Base-by-base conservation (phyloP, 2,329 filamentous ascomycete species). In the Furcasterigmium furcatum region DNA sequence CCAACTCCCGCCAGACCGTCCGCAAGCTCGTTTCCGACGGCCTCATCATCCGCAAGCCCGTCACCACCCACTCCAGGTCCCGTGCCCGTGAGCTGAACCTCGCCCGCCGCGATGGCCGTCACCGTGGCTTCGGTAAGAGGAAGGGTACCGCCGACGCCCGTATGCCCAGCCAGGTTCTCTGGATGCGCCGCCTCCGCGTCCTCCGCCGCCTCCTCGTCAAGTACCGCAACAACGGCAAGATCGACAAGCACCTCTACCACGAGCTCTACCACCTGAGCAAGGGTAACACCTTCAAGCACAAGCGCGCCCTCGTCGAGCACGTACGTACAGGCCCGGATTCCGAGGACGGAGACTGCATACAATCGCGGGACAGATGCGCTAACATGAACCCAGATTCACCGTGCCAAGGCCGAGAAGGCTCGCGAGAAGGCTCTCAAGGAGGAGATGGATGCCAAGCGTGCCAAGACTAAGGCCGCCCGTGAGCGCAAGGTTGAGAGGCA, bases 261-360 rank as follows among this genome's bases (percentile, higher is more conserved):
- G 91, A 97, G 82, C 90, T 99, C 62, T 99, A 99, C 85, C 94
- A 96, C 78, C 82, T 95, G 73, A 94, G 88, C 87, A 99, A 99
- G 91, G 95, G 94, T 95, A 99, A 99, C 87, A 92, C 94, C 74
- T 99, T 99, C 88, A 99, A 99, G 91, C 94, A 99, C 90, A 99
- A 97, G 91, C 88, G 94, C 79, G 94, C 91, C 70, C 87, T 99
- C 66, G 91, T 99, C 73, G 94, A 99, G 85, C 94, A 99, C 82
- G 94, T 99, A 95, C 70, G 94, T 90, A 65, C 45, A 46, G 51
- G 46, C 24, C 45, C 24, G 35, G n/a, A n/a, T n/a, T n/a, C n/a
- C n/a, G 35, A 32, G 14, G n/a, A 34, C 35, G 27, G 20, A 41
- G 41, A 14, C 48, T 39, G 34, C 9, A 34, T 46, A 44, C 52